Evolutionary conservation across 2,329 filamentous ascomycete genomes (phyloP), one percentile per base, ranked within the genome.

Genomic region (Ceratocystis ficicola): DNA sequence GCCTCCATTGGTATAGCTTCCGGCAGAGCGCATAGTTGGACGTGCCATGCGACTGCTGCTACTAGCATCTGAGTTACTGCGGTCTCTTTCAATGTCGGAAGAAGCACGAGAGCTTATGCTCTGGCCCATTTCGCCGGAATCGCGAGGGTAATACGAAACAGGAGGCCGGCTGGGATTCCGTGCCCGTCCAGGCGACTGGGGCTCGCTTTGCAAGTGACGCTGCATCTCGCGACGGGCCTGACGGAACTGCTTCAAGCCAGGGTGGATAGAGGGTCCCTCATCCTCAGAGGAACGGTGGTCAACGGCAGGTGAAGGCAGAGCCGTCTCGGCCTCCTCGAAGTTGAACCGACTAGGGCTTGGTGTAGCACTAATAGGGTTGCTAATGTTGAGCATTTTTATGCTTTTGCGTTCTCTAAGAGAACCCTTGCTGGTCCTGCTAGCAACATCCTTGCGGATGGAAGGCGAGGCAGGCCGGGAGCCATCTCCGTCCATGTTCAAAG

Each of bases 391-490:
- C 72, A 86, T 81, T 73, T 85, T 87, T 73, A 82, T 80, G 0
- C 81, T 76, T 71, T 86, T 88, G 61, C 78, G 74, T 20, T 81
- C 81, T 30, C 80, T 77, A 30, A 90, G 75, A 2, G 87, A 88
- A 15, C 86, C 84, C 22, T 81, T 79, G 72, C 88, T 91, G 2
- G 85, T 81, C 74, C 88, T 89, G 25, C 81, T 75, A 68, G 83
- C 82, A 64, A 90, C 75, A 62, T 77, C 75, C 20, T 46, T 55
- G 17, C 65, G 50, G 22, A 62, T 55, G 6, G 63, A 59, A 17
- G 79, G 78, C 68, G 75, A 78, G 15, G 65, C 32, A n/a, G 66
- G 66, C 8, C 63, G 66, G 10, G 63, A 65, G n/a, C 25, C 48
- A 46, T 89, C 85, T 2, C 81, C 80, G 70, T 88, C 86, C 0